Percentiles rank a stretch among this genome's conserved stretches.
Conservation (phyloP, 2,329 filamentous ascomycete genomes). For the Fusarium sp. region DNA sequence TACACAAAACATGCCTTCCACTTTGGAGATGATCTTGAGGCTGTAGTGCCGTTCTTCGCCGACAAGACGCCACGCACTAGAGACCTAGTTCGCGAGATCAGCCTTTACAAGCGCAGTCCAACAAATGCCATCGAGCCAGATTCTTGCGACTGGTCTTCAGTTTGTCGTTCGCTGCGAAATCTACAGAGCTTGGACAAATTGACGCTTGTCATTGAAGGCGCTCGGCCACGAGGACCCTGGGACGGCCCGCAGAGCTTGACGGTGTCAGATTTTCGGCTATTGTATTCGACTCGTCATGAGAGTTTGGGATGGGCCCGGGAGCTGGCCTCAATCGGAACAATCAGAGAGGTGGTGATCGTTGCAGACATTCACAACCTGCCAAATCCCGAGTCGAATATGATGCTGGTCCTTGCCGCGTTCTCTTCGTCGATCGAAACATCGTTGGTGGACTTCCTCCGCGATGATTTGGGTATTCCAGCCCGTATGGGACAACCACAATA, state of each 20-base stretch:
- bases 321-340: conserved; percentile 60
- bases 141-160: conserved; percentile 64
- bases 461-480: conserved; percentile 45
- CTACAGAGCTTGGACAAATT: conserved; percentile 56
- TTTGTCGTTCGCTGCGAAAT: conserved; percentile 60
- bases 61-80: conserved; percentile 64
- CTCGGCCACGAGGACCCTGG: conserved; percentile 63
- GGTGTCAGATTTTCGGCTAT: conserved; percentile 59
- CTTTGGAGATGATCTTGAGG: conserved; percentile 70
- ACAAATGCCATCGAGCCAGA: conserved; percentile 51
- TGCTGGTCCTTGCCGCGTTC: conserved; percentile 69
- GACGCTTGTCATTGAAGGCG: conserved; percentile 65
- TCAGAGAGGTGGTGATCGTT: conserved; percentile 62
- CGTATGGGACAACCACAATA: conserved; percentile 39
- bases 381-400: conserved; percentile 61
- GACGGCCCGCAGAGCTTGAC: conserved; percentile 59
- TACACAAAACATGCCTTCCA: conserved; percentile 68
- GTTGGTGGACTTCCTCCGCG: conserved; percentile 63
- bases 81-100: conserved; percentile 60
- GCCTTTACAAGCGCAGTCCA: conserved; percentile 65
- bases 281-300: conserved; percentile 58
- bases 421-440: conserved; percentile 68
- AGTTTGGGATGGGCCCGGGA: conserved; percentile 68
- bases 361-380: conserved; percentile 66
- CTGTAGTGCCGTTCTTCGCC: conserved; percentile 67